These are phyloP conservation scores for Carnegiea gigantea DNA, from an alignment of 179 eudicot genomes.

Conservation along the genomic window DNA sequence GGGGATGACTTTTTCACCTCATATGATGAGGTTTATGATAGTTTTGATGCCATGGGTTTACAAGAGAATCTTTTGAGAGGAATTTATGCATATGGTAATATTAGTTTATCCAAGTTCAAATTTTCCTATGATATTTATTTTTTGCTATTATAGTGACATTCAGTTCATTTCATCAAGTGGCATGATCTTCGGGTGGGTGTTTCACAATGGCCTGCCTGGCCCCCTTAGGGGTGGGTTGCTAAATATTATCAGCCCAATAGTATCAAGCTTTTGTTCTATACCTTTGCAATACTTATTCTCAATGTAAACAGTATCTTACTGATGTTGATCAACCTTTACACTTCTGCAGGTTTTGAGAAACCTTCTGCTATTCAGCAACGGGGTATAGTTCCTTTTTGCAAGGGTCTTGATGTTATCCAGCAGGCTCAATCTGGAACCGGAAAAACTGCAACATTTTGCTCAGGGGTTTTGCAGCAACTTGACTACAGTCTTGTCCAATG, in stretches of 20 bases:
- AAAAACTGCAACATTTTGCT: constrained; percentile 40
- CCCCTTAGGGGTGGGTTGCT: neutral
- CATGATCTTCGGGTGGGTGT: neutral
- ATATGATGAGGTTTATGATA: constrained; percentile 33
- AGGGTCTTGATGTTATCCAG: constrained; percentile 45
- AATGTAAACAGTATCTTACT: neutral
- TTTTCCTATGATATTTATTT: neutral
- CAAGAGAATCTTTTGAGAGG: constrained; percentile 37
- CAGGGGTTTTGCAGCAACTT: constrained; percentile 37
- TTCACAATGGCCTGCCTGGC: neutral
- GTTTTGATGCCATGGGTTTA: constrained; percentile 36
- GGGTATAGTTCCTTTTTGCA: constrained; percentile 45
- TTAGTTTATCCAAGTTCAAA: neutral
- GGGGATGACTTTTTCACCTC: constrained; percentile 30
- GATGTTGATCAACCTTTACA: neutral
- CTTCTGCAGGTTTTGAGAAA: constrained; percentile 39
- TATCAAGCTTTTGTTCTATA: neutral
- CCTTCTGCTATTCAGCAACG: constrained; percentile 49
- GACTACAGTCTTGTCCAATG: constrained; percentile 35
- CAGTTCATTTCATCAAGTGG: neutral
- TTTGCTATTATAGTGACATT: neutral
- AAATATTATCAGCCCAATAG: neutral
- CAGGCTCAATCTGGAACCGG: constrained; percentile 47
- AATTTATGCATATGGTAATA: constrained; percentile 37
- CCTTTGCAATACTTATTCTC: neutral